Base-by-base conservation (phyloP, 129 eudicot species). In the Flaveria brownii region DNA sequence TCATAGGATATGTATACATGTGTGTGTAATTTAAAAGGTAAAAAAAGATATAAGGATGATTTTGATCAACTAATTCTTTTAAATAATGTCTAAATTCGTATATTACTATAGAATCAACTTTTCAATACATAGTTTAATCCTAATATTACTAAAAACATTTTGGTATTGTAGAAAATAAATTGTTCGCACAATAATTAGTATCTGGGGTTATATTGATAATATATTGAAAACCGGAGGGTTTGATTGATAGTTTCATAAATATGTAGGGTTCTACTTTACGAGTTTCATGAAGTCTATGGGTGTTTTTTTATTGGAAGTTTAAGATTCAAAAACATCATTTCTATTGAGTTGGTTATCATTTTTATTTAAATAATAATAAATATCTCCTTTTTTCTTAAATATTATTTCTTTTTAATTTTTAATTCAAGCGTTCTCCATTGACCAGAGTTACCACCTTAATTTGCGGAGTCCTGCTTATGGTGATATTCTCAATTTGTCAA, bases 401-500 rank as follows among this genome's bases (percentile, higher is more conserved):
- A 33, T 33, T 36, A 36, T 30, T 30, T 30, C 5, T 30, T 28
- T 28, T 2, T 5, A 42, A 9, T 2, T 72, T 11, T 2, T 43
- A 43, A 10, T 8, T 72, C 6, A 43, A 28, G 16, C 49, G 17
- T n/a, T 47, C 46, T 28, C 71, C 71, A 17, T 80, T 73, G 84
- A 80, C 45, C 15, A 43, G 59, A 80, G 52, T 18, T 56, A 43
- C 23, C 71, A 80, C 84, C 84, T 28, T 73, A 80, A 74, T 66
- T 80, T 74, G 71, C 84, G 84, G 83, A 49, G 74, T 74, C 80
- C 75, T 80, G 84, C 84, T 68, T 69, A 74, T 63, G 64, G 77
- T 18, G 12, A 67, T 57, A 18, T 75, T 69, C 75, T 60, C 80
- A 78, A 36, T 78, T 70, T 80, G 70, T 78, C 77, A 64, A 78